Evolutionary conservation across 1,139 yeast genomes (phyloP), one percentile per base, ranked within the genome.

Genomic region (Zygotorulaspora mrakii): DNA sequence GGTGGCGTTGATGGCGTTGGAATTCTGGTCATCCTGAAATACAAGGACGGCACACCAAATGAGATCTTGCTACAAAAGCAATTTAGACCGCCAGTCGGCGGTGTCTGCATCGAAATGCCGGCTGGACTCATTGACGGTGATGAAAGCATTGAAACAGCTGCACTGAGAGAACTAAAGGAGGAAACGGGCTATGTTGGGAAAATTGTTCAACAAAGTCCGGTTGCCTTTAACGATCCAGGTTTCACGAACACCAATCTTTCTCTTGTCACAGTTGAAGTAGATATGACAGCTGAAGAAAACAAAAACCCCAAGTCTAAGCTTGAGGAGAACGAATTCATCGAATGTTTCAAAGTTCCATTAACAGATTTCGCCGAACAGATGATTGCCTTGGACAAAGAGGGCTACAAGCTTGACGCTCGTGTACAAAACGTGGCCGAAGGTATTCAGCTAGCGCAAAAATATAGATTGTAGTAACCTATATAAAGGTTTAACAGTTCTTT

Each of bases 101-200:
- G 87, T 17, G 87, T 89, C 2, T 83, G 91, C 56, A 79, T 91
- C 48, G 98, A 91, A 62, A 73, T 89, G 54, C 98, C 98, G 0
- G 98, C 98, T 0, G 98, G 98, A 0, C 69, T 91, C 45, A 74
- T 91, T 32, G 98, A 91, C 61, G 87, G 94, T 1, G 73, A 77
- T 37, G 98, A 91, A 59, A 62, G 82, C 1, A 66, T 87, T 27
- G 88, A 81, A 49, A 64, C 75, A 2, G 87, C 96, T 24, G 97
- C 97, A 0, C 71, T 80, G 40, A 73, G 98, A 46, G 98, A 91
- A 62, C 67, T 91, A 47, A 71, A 73, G 39, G 98, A 91, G 62
- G 98, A 91, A 59, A 89, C 97, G 0, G 98, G 98, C 0, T 89
- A 84, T 57, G 68, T 79, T 36, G 78, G 73, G 17, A 75, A 77